These are phyloP conservation scores for Xylariaceae sp. DNA, from an alignment of 2,329 filamentous ascomycete genomes.

Conservation along the genomic window DNA sequence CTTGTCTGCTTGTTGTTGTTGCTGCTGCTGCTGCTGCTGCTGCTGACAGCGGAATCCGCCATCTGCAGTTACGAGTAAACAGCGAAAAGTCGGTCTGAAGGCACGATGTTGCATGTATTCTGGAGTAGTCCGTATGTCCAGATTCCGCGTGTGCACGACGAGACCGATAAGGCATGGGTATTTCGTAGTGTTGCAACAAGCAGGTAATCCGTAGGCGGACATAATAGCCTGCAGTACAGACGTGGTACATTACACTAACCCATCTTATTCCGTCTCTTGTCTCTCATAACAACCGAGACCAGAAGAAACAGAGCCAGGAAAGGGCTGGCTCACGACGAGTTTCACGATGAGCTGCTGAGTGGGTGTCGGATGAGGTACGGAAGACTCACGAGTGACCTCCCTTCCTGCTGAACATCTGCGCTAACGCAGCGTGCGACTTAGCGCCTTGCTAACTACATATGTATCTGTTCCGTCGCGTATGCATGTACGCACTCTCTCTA, in stretches of 20 bases:
- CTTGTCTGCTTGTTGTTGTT: conserved; percentile 1
- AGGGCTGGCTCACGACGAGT: neutral
- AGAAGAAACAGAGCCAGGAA: neutral
- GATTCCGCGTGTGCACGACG: neutral
- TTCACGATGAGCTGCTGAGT: too few species aligned
- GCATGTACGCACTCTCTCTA: too few species aligned
- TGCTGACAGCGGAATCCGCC: neutral
- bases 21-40: neutral
- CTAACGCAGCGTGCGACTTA: too few species aligned
- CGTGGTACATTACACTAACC: neutral
- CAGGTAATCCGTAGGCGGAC: neutral
- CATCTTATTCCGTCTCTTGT: neutral
- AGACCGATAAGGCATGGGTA: neutral
- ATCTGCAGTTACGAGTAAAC: neutral
- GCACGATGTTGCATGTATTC: neutral
- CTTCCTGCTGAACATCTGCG: neutral
- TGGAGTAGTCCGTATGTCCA: neutral
- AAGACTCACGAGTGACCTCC: neutral
- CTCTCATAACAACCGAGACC: neutral
- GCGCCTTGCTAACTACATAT: neutral
- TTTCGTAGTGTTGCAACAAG: neutral
- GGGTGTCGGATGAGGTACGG: too few species aligned
- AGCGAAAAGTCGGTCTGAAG: conserved; percentile 17
- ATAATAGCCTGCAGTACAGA: neutral
- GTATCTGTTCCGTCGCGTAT: neutral